Conservation (phyloP, 208 protist genomes). For the Herpetomonas tarakana region DNA sequence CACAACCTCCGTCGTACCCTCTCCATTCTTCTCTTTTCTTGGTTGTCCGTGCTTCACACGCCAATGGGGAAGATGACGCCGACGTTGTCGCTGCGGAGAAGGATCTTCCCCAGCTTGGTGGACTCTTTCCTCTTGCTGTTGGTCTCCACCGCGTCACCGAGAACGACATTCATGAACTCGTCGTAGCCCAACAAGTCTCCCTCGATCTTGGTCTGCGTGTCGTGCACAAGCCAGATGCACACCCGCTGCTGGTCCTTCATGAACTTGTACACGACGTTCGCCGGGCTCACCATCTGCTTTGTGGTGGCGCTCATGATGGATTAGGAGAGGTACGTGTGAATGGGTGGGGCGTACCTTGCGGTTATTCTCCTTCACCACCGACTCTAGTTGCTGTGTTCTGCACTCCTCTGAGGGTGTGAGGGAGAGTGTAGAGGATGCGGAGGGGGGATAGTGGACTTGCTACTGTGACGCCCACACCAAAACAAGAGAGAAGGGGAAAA, state of each 20-base stretch:
- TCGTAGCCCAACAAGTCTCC: slow-evolving; percentile 89
- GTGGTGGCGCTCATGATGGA: slow-evolving; percentile 24
- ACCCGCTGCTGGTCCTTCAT: slow-evolving; percentile 77
- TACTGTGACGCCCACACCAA: too few species aligned
- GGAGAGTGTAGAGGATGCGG: too few species aligned
- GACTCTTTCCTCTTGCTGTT: slow-evolving; percentile 67
- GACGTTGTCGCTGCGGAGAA: slow-evolving; percentile 93
- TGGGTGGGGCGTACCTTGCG: background rate
- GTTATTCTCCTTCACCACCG: too few species aligned
- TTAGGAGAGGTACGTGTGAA: background rate
- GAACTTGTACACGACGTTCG: slow-evolving; percentile 64
- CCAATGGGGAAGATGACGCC: slow-evolving; percentile 87
- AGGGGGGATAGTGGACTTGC: too few species aligned
- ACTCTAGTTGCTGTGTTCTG: too few species aligned
- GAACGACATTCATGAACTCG: slow-evolving; percentile 94
- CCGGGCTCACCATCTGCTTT: slow-evolving; percentile 84
- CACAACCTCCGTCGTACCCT: too few species aligned
- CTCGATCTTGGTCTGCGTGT: slow-evolving; percentile 76
- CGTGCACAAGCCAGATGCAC: slow-evolving; percentile 85
- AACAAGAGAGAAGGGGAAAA: too few species aligned
- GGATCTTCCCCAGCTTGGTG: slow-evolving; percentile 76
- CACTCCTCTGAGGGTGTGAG: too few species aligned
- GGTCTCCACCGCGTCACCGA: slow-evolving; percentile 86
- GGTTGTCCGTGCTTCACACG: slow-evolving; percentile 29
- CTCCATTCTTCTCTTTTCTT: background rate